A percentile compares a stretch with the other conserved stretches of the same genome.
Evolutionary conservation across 2,329 filamentous ascomycete species (phyloP).

Genomic region (Pyricularia sp.): DNA sequence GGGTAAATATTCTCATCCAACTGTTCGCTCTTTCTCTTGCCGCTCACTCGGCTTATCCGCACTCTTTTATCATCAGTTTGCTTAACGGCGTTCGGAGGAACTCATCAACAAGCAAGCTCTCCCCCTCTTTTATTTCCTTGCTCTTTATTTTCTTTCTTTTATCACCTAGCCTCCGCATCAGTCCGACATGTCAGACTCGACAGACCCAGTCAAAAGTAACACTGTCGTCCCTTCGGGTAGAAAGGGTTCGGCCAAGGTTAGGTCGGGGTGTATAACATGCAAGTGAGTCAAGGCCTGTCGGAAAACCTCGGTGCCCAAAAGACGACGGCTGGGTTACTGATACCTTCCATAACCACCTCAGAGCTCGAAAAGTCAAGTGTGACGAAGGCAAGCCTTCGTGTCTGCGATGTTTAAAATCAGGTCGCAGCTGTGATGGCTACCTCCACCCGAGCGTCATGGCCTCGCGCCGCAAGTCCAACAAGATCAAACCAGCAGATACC

Average conservation of each 20-base stretch:
- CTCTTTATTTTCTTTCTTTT: background rate
- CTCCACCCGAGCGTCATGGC: slow-evolving; percentile 17
- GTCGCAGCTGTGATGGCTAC: slow-evolving; percentile 49
- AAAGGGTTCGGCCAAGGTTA: slow-evolving; percentile 35
- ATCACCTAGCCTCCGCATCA: background rate
- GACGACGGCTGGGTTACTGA: background rate
- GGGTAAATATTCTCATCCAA: background rate
- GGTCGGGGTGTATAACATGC: slow-evolving; percentile 45
- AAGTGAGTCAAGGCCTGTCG: slow-evolving; percentile 30
- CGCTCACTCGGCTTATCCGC: background rate
- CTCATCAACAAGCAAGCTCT: background rate
- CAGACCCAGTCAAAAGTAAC: background rate
- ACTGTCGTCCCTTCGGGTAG: slow-evolving; percentile 8
- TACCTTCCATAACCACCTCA: slow-evolving; percentile 14
- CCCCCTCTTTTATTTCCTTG: background rate
- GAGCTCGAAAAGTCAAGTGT: slow-evolving; percentile 47
- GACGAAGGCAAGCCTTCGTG: slow-evolving; percentile 45
- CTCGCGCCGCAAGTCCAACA: slow-evolving; percentile 12
- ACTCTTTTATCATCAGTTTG: background rate
- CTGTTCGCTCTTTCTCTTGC: background rate
- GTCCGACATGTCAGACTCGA: background rate
- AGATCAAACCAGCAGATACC: slow-evolving; percentile 4
- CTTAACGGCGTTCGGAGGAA: background rate
- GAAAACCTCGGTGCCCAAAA: background rate
- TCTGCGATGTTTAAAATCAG: slow-evolving; percentile 42